Conservation (phyloP, 805 yeast species). For the Cyberlindnera euphorbiae region DNA sequence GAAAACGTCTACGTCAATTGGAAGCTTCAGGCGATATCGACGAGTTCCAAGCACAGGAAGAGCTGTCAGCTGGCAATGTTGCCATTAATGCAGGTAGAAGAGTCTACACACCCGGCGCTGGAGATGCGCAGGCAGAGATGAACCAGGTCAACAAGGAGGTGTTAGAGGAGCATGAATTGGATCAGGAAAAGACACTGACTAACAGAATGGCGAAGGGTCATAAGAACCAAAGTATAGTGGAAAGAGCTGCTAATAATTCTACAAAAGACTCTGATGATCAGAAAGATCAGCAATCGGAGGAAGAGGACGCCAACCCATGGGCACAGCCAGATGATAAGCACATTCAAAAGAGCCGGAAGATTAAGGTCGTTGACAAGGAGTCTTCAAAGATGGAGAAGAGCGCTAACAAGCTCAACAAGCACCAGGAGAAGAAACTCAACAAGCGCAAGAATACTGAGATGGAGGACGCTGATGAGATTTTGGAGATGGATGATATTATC, state of each 20-base stretch:
- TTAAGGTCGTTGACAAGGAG: constrained; percentile 42
- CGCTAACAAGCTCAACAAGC: constrained; percentile 26
- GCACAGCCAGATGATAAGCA: constrained; percentile 25
- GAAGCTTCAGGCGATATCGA: constrained; percentile 42
- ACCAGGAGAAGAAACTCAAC: constrained; percentile 19
- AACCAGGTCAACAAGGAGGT: constrained; percentile 33
- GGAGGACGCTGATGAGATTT: constrained; percentile 35
- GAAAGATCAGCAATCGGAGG: constrained; percentile 7
- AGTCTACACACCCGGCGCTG: constrained; percentile 59
- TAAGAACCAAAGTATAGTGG: constrained; percentile 9
- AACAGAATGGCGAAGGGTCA: constrained; percentile 33
- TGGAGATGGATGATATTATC: constrained; percentile 51
- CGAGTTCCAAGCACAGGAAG: constrained; percentile 32
- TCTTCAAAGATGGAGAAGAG: constrained; percentile 47
- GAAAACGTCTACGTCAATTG: constrained; percentile 46
- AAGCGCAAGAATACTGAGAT: constrained; percentile 30
- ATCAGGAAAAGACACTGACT: constrained; percentile 42
- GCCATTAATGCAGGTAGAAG: constrained; percentile 73
- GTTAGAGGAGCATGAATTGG: constrained; percentile 43
- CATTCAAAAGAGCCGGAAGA: constrained; percentile 40
- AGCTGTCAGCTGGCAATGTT: constrained; percentile 40
- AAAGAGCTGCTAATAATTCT: constrained; percentile 4
- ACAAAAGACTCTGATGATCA: neutral
- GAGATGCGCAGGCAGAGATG: constrained; percentile 27
- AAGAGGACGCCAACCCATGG: constrained; percentile 48